Evolutionary conservation across 495 filamentous ascomycete species (phyloP).

Genomic region (Darksidea phi): DNA sequence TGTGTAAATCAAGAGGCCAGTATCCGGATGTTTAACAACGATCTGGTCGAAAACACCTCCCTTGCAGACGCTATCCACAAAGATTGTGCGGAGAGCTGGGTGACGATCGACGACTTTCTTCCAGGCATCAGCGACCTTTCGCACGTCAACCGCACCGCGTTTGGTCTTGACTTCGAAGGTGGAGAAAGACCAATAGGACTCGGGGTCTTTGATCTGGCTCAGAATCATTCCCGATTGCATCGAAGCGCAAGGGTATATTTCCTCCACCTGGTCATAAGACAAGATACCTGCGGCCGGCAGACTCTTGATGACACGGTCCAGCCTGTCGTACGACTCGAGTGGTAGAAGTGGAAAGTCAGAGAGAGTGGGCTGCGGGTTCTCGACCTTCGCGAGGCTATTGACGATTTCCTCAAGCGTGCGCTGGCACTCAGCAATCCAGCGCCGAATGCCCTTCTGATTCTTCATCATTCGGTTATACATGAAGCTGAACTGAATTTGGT

Average conservation of each 20-base stretch:
- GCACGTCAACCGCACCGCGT: constrained; percentile 41
- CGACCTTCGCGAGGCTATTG: constrained; percentile 1
- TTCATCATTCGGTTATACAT: constrained; percentile 39
- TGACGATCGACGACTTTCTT: constrained; percentile 54
- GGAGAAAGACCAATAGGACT: constrained; percentile 50
- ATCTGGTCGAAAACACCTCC: constrained; percentile 57
- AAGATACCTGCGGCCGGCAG: constrained; percentile 17
- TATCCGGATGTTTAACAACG: constrained; percentile 48
- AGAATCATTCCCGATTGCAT: constrained; percentile 52
- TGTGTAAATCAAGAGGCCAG: constrained; percentile 44
- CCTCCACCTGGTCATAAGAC: constrained; percentile 41
- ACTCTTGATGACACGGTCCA: constrained; percentile 27
- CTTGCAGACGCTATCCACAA: constrained; percentile 54
- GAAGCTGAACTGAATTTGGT: constrained; percentile 37
- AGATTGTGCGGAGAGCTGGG: constrained; percentile 55
- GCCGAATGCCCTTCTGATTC: constrained; percentile 40
- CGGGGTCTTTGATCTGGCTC: constrained; percentile 51
- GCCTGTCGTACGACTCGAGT: constrained; percentile 35
- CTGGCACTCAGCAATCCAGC: constrained; percentile 40
- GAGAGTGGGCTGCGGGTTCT: constrained; percentile 35
- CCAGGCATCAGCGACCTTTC: constrained; percentile 53
- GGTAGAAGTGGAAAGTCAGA: constrained; percentile 40
- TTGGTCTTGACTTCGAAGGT: constrained; percentile 49
- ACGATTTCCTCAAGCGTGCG: constrained; percentile 28
- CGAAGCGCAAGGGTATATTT: constrained; percentile 49